phyloP scores from a whole-genome alignment of 192 early-diverging fungal species.

The Coemansia sp. region DNA sequence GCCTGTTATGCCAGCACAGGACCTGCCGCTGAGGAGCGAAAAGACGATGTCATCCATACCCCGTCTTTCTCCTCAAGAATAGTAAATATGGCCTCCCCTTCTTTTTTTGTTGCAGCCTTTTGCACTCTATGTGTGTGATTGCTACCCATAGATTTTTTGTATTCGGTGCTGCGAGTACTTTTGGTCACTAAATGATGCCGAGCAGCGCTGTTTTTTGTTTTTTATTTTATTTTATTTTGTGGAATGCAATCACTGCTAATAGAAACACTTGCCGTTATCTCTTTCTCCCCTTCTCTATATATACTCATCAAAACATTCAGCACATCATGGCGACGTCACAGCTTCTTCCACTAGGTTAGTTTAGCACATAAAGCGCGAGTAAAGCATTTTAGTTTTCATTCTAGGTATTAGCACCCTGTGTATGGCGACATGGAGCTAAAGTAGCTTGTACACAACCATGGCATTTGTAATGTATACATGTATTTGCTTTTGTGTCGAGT shows the following conservation, averaged over 20 bases:
- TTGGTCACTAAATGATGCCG: background rate
- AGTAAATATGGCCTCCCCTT: background rate
- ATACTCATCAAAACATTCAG: background rate
- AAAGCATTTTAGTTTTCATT: too few relatives aligned
- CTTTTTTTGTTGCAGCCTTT: background rate
- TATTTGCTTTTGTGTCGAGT: background rate
- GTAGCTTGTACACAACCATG: background rate
- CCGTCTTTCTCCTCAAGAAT: background rate
- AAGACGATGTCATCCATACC: background rate
- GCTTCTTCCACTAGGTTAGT: slow-evolving; percentile 56
- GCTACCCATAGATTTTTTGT: background rate
- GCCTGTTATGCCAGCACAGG: background rate
- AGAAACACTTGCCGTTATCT: background rate
- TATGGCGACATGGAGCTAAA: background rate
- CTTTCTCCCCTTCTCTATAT: background rate
- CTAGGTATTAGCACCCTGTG: background rate
- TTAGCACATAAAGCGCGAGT: background rate
- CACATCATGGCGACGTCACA: slow-evolving; percentile 45
- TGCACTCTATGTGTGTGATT: background rate
- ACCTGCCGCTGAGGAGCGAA: background rate
- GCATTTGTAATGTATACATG: too few relatives aligned
- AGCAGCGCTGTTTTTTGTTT: background rate
- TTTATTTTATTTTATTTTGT: too few relatives aligned
- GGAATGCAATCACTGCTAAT: too few relatives aligned
- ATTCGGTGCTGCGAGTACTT: background rate